phyloP scores from a whole-genome alignment of 139 green algal genomes.

The Tetradesmus obliquus region DNA sequence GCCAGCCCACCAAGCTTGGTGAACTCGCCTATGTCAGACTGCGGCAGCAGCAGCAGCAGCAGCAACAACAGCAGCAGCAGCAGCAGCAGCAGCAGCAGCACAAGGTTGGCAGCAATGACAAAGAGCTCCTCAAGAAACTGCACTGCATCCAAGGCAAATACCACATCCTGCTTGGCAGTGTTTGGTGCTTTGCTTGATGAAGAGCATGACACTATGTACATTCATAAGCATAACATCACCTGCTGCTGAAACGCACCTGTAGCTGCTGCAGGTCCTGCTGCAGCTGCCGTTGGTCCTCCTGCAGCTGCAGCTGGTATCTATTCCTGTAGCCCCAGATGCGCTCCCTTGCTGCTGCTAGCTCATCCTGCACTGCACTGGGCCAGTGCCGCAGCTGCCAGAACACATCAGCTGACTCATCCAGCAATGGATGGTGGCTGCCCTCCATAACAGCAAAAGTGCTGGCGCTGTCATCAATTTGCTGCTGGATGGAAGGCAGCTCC shows the following conservation, averaged over 20 bases:
- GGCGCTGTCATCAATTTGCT: slow-evolving; percentile 51
- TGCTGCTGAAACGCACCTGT: neutral
- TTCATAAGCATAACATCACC: neutral
- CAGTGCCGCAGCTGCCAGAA: slow-evolving; percentile 73
- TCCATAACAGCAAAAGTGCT: slow-evolving; percentile 55
- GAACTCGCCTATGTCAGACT: slow-evolving; percentile 72
- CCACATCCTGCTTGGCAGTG: too few relatives aligned
- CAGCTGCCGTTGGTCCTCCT: slow-evolving; percentile 58
- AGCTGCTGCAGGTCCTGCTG: slow-evolving; percentile 53
- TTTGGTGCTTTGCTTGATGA: neutral
- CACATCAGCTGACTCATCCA: slow-evolving; percentile 55
- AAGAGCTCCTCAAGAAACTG: too few relatives aligned
- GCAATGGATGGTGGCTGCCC: slow-evolving; percentile 47
- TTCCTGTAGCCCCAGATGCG: slow-evolving; percentile 47
- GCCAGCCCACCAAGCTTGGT: slow-evolving; percentile 57
- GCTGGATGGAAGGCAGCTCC: slow-evolving; percentile 63
- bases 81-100: neutral
- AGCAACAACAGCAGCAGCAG: neutral
- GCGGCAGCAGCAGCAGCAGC: neutral
- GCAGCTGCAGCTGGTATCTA: slow-evolving; percentile 60
- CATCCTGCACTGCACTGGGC: slow-evolving; percentile 57
- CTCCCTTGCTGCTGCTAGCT: slow-evolving; percentile 25
- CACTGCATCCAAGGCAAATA: too few relatives aligned
- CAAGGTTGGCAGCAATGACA: neutral
- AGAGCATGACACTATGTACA: neutral